Base-by-base conservation (phyloP, 139 green algal genomes). In the Chlamydomonas eustigma region DNA sequence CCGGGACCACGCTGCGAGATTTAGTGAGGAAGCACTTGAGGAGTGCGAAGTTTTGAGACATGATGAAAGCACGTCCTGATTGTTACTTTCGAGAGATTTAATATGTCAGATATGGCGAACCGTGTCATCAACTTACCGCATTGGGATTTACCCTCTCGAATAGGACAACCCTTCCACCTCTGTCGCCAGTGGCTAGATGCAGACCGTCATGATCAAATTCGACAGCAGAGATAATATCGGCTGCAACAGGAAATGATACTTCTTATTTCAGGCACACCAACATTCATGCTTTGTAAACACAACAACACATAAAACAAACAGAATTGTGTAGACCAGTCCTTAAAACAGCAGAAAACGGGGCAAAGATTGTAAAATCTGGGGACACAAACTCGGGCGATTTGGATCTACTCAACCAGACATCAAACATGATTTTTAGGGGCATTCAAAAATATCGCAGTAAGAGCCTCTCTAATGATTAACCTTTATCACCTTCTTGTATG, bases 221-320 rank as follows among this genome's bases (percentile, higher is more conserved):
- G 8, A 99, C 91, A 0, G 96, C 94, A 3, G 91, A 97, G 39
- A 99, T 98, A n/a, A 99, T 94, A 72, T 99, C 96, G 25, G 93
- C 95, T 98, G 95, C 87, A 82, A 8, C 44, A 8, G 44, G 44
- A 58, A n/a, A n/a, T n/a, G n/a, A n/a, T n/a, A n/a, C n/a, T n/a
- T n/a, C n/a, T n/a, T n/a, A n/a, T n/a, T n/a, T n/a, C n/a, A n/a
- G n/a, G n/a, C n/a, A n/a, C n/a, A n/a, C n/a, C n/a, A n/a, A n/a
- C n/a, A n/a, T n/a, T n/a, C n/a, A n/a, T n/a, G n/a, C n/a, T n/a
- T n/a, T n/a, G n/a, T n/a, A n/a, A n/a, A n/a, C n/a, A n/a, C n/a
- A n/a, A n/a, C n/a, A n/a, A n/a, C n/a, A n/a, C n/a, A n/a, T n/a
- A n/a, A n/a, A n/a, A n/a, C n/a, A n/a, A n/a, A n/a, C n/a, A n/a